Evolutionary conservation across 2,329 filamentous ascomycete genomes (phyloP).

Genomic region (Sclerotinia subarctica): DNA sequence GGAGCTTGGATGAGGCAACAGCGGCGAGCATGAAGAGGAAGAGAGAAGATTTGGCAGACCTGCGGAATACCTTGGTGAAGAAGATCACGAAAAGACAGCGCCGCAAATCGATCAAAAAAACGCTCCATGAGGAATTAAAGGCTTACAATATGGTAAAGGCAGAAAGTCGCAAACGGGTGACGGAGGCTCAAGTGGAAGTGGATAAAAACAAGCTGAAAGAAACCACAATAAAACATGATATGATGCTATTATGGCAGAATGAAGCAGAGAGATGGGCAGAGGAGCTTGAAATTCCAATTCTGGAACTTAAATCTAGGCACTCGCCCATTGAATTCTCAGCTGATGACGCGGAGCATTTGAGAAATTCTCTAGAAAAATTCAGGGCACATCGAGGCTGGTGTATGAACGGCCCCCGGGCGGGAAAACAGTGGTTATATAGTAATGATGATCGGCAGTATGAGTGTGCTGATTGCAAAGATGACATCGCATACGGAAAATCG

Average conservation of each 20-base stretch:
- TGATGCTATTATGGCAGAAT: not conserved
- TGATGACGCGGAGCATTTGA: not conserved
- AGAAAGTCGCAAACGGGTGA: not conserved
- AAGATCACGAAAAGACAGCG: not conserved
- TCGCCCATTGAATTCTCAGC: not conserved
- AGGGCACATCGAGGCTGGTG: not conserved
- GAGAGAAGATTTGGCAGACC: not conserved
- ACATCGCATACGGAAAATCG: not conserved
- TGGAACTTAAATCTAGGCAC: not conserved
- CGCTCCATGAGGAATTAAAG: not conserved
- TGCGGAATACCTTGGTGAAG: not conserved
- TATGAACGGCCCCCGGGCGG: not conserved
- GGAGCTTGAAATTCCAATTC: not conserved
- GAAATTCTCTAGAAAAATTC: not conserved
- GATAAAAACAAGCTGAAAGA: not conserved
- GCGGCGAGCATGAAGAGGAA: not conserved
- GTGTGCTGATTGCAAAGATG: not conserved
- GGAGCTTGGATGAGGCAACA: not conserved
- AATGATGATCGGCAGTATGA: not conserved
- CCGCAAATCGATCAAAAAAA: not conserved
- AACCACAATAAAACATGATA: not conserved
- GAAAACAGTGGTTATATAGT: not conserved
- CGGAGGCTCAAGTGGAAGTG: not conserved
- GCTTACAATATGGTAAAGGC: not conserved
- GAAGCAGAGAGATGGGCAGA: not conserved